Base-by-base conservation (phyloP, 169 alveolate species). In the Plasmodium gaboni region DNA sequence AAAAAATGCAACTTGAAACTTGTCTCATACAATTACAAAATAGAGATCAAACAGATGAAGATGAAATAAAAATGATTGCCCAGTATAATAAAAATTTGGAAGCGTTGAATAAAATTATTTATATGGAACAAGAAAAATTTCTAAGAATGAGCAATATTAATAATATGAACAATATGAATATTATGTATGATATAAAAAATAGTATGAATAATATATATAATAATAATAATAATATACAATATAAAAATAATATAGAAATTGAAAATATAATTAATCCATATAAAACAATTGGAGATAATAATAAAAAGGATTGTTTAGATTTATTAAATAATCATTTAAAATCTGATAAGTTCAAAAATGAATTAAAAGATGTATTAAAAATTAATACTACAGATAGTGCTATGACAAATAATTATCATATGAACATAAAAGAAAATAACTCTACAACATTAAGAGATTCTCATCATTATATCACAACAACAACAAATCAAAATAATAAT, bases 261-360 rank as follows among this genome's bases (percentile, higher is more conserved):
- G 42, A 15, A 1, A 68, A 46, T 4, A 17, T 7, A 26, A 2
- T 6, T 17, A 24, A 10, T 13, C 17, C 24, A n/a, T 13, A 24
- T 61, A 1, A 17, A 5, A 7, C 44, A 19, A 19, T 61, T 15
- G 8, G 5, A 8, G 70, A n/a, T 19, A 19, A 19, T 0, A 26
- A 65, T 65, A 65, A 26, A 65, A 65, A 65, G 8, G 73, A 65
- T 32, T 65, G 7, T 38, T 6, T 65, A 10, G 73, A 65, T 65
- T 10, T 60, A 9, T 10, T 7, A 28, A 65, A 65, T 26, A 12
- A 65, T 32, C 46, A 65, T 28, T 8, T 65, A 28, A 65, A 2
- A 65, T 38, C 26, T 12, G 73, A 24, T 28, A 65, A 22, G n/a
- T 38, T 65, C 15, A 65, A 48, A 65, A 38, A 65, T 6, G 28